A percentile compares a stretch with the other conserved stretches of the same genome.
Evolutionary conservation across 495 filamentous ascomycete species (phyloP).

Genomic region (Friedmanniomyces endolithicus): DNA sequence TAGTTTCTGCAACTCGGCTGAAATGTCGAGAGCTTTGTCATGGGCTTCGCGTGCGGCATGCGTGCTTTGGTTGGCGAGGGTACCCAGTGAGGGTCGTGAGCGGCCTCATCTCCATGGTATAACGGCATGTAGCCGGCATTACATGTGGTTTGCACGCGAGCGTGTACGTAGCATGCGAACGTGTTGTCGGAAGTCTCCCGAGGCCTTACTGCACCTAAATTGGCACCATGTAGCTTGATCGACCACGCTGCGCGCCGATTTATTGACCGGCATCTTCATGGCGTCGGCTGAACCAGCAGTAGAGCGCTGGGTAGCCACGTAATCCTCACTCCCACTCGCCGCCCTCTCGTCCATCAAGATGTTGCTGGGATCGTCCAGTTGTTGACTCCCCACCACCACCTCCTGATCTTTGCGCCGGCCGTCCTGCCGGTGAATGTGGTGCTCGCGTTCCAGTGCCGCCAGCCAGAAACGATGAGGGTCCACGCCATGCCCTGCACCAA

Average conservation of each 20-base stretch:
- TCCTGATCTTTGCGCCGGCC: conserved; percentile 55
- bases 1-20: too few species aligned
- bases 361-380: conserved; percentile 55
- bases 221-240: neutral
- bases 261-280: neutral
- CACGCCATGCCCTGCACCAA: conserved; percentile 74
- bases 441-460: conserved; percentile 69
- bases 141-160: too few species aligned
- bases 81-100: too few species aligned
- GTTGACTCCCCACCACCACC: conserved; percentile 90
- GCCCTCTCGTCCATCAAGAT: conserved; percentile 24
- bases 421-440: conserved; percentile 57
- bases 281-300: conserved; percentile 14
- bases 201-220: too few species aligned
- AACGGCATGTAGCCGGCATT: too few species aligned
- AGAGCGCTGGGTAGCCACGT: conserved; percentile 20
- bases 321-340: conserved; percentile 35
- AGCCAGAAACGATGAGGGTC: conserved; percentile 65
- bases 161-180: too few species aligned
- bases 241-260: too few species aligned
- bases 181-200: too few species aligned
- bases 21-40: too few species aligned
- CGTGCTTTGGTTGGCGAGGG: too few species aligned
- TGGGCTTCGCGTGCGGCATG: too few species aligned
- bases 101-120: too few species aligned